These are phyloP conservation scores for Atkinsonella texensis DNA, from an alignment of 2,329 filamentous ascomycete genomes.

Conservation along the genomic window DNA sequence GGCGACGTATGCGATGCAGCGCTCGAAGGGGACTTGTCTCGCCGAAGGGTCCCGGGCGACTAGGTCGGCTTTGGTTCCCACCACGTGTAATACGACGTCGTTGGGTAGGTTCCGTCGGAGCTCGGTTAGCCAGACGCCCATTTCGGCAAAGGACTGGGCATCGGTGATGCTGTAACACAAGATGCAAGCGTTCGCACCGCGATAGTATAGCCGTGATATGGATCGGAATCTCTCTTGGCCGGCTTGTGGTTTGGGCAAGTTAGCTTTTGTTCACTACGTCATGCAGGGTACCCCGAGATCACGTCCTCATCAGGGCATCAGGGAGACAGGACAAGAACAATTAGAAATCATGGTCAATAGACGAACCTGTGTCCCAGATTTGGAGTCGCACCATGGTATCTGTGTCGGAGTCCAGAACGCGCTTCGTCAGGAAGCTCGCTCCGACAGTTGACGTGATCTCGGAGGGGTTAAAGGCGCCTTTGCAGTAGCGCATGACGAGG, in stretches of 20 bases:
- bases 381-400: slow-evolving; percentile 83
- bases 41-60: slow-evolving; percentile 69
- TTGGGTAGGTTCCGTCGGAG: slow-evolving; percentile 65
- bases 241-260: slow-evolving; percentile 29
- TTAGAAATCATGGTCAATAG: no score
- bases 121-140: slow-evolving; percentile 84
- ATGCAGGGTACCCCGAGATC: background rate
- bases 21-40: slow-evolving; percentile 83
- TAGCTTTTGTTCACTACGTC: slow-evolving; percentile 1
- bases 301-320: background rate
- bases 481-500: slow-evolving; percentile 64
- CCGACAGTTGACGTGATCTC: slow-evolving; percentile 61
- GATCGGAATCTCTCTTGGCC: slow-evolving; percentile 92
- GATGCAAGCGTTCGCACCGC: slow-evolving; percentile 86
- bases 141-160: slow-evolving; percentile 73
- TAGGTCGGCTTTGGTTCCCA: slow-evolving; percentile 87
- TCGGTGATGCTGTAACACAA: slow-evolving; percentile 93
- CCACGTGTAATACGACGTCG: slow-evolving; percentile 82
- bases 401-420: slow-evolving; percentile 69
- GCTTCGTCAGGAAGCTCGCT: slow-evolving; percentile 69
- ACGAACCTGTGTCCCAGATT: slow-evolving; percentile 79
- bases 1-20: slow-evolving; percentile 89
- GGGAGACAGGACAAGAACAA: background rate
- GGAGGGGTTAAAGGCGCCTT: slow-evolving; percentile 56
- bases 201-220: slow-evolving; percentile 92